A percentile compares a stretch with the other conserved stretches of the same genome.
These are phyloP conservation scores for Rubus parviflorus DNA, from an alignment of 306 rosid genomes.

Conservation along the genomic window DNA sequence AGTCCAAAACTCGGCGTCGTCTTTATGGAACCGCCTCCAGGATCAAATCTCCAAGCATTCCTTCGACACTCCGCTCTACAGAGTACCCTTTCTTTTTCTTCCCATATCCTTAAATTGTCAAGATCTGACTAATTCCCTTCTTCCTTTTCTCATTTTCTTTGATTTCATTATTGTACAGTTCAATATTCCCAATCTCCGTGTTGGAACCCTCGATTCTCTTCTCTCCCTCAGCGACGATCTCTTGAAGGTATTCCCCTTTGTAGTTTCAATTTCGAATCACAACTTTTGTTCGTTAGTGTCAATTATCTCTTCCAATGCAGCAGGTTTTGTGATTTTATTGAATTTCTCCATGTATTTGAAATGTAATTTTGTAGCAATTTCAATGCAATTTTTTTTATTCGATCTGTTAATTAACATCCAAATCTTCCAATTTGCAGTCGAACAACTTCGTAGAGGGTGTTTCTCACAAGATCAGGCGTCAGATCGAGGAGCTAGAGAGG, in stretches of 20 bases:
- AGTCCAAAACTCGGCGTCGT: constrained; percentile 68
- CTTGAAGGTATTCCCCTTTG: constrained; percentile 49
- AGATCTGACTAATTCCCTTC: constrained; percentile 28
- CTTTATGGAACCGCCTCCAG: constrained; percentile 77
- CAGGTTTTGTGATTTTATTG: background rate
- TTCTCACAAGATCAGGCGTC: constrained; percentile 89
- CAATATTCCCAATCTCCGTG: constrained; percentile 88
- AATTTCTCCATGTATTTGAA: too few relatives aligned
- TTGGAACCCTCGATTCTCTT: constrained; percentile 96
- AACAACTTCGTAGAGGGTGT: constrained; percentile 88
- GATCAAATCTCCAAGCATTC: constrained; percentile 90
- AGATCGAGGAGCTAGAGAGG: constrained; percentile 87
- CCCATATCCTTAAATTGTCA: background rate
- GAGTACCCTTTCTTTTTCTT: constrained; percentile 36
- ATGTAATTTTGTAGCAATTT: background rate
- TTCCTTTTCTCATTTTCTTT: background rate
- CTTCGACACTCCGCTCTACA: constrained; percentile 91
- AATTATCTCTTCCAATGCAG: too few relatives aligned
- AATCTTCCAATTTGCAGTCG: constrained; percentile 43
- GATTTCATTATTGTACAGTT: constrained; percentile 42
- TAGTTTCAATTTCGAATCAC: too few relatives aligned
- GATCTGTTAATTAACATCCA: constrained; percentile 16
- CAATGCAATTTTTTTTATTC: background rate
- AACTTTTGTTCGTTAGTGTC: too few relatives aligned
- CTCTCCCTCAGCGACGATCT: constrained; percentile 99